phyloP scores from a whole-genome alignment of 2,329 filamentous ascomycete genomes.

The Penicillium oxalicum region DNA sequence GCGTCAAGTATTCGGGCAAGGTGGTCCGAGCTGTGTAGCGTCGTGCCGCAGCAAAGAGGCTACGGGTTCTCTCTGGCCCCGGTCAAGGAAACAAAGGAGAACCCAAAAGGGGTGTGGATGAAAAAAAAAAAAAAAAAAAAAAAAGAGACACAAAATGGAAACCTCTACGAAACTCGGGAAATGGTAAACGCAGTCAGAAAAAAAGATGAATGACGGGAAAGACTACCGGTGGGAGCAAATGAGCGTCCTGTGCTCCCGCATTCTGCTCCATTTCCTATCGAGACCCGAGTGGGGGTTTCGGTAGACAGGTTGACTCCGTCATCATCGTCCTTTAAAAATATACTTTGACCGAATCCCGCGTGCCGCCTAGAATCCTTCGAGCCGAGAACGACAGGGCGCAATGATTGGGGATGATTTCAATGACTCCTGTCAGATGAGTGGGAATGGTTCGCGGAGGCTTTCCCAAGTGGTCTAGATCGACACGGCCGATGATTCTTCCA shows the following conservation, averaged over 20 bases:
- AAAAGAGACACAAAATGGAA: too few species aligned
- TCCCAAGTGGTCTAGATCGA: constrained; percentile 14
- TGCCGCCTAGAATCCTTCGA: not conserved
- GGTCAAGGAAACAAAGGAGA: too few species aligned
- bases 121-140: not conserved
- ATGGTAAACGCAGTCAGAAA: too few species aligned
- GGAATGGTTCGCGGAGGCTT: constrained; percentile 10
- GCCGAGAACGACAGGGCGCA: constrained; percentile 1
- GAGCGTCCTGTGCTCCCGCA: not conserved
- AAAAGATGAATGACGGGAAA: too few species aligned
- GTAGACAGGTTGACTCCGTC: constrained; percentile 11
- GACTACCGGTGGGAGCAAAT: too few species aligned
- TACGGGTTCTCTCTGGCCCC: too few species aligned
- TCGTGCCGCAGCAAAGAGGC: too few species aligned
- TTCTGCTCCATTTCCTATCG: not conserved
- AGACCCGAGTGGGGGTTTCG: constrained; percentile 7
- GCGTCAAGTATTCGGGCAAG: too few species aligned
- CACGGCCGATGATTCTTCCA: too few species aligned
- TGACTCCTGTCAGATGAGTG: not conserved
- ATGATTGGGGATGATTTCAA: not conserved
- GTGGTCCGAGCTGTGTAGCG: too few species aligned
- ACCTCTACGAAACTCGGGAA: too few species aligned
- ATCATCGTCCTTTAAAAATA: constrained; percentile 9
- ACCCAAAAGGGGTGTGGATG: not conserved
- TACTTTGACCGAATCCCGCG: not conserved